Base-by-base conservation (phyloP, 441 rosid genomes). In the Isatis lusitanica region DNA sequence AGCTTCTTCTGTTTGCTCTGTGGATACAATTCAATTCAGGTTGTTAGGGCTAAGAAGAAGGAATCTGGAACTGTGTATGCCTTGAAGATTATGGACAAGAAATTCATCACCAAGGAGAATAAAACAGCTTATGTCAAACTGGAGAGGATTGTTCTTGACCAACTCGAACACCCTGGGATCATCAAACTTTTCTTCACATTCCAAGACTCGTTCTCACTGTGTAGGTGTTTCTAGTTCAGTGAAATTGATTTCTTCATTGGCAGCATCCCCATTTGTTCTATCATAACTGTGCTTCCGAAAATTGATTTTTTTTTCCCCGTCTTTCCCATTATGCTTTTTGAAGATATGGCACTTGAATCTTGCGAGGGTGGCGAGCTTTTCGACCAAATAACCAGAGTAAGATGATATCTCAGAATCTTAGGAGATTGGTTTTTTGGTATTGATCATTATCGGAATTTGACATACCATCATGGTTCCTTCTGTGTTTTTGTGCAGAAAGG, bases 311-410 rank as follows among this genome's bases (percentile, higher is more conserved):
- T 21, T 21, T 21, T 2, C 24, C 24, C 24, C 24, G 24, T 1
- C 24, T 21, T 21, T 21, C 35, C 12, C 12, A 10, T 21, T 61
- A 24, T 61, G 36, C 16, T 59, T 59, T 61, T 24, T 31, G 46
- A 78, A 96, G 99, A 91, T 71, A 96, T 96, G 99, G 99, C 98
- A 48, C 97, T 96, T 63, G 99, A 96, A 83, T 93, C 99, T 60
- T 96, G 98, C 56, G 97, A 95, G 83, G 99, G 97, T 28, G 99
- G 99, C 38, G 99, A 95, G 67, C 97, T 90, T 82, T 95, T 96
- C 70, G 98, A 90, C 83, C 99, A 96, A 83, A 93, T 96, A 78
- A 91, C 94, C 44, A 87, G 98, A 83, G 99, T 96, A 89, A 82
- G 96, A 40, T 51, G 36, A 78, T 33, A 26, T 16, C 35, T 43